phyloP scores from a whole-genome alignment of 768 basidiomycete genomes.

The Hydnomerulius pinastri region DNA sequence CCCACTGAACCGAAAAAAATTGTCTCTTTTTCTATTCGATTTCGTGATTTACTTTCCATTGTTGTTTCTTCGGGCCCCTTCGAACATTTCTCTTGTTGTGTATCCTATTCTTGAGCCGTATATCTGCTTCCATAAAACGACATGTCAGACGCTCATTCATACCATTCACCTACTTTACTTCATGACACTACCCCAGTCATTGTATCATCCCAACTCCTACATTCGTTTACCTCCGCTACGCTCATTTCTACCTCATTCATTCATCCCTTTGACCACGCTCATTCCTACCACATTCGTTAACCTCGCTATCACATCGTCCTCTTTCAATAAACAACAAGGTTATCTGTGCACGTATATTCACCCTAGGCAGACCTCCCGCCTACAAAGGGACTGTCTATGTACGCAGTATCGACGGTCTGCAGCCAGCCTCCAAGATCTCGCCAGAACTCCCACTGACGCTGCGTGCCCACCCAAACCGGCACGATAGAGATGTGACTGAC shows the following conservation, averaged over 20 bases:
- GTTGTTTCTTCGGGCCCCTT: slow-evolving; percentile 1
- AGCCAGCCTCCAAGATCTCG: slow-evolving; percentile 40
- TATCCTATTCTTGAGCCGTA: neutral
- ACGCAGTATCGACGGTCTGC: slow-evolving; percentile 29
- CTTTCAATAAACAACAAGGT: neutral
- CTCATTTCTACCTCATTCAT: slow-evolving; percentile 7
- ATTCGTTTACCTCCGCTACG: slow-evolving; percentile 5
- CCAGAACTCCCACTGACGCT: slow-evolving; percentile 44
- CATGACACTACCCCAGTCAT: neutral
- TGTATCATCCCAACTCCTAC: slow-evolving; percentile 14
- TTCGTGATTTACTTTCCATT: slow-evolving; percentile 15
- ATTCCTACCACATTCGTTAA: neutral
- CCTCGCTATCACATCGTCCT: neutral
- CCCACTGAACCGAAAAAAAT: no score
- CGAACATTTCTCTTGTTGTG: neutral
- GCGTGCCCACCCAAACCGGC: slow-evolving; percentile 38
- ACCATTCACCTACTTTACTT: slow-evolving; percentile 5
- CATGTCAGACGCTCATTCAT: neutral
- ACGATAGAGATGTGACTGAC: slow-evolving; percentile 42
- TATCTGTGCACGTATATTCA: neutral
- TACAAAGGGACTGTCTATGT: neutral
- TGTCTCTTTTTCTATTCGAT: neutral
- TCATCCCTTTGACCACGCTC: neutral
- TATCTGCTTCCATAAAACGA: neutral
- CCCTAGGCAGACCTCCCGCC: no score